phyloP scores from a whole-genome alignment of 331 rosid species.

The Acacia concinna region DNA sequence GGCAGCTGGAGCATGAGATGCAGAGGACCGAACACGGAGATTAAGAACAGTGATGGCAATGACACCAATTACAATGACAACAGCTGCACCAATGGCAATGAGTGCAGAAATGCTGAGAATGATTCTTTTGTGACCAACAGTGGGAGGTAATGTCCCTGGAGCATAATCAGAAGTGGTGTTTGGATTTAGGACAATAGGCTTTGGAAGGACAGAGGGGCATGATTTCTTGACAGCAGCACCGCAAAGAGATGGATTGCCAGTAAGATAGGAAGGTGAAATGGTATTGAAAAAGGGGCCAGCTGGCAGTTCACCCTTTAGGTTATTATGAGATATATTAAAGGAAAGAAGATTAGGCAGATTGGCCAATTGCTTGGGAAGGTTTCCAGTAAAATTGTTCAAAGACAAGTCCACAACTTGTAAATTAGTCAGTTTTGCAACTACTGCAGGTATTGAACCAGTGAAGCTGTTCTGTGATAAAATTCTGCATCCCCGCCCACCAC shows the following conservation, averaged over 20 bases:
- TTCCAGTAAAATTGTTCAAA: constrained; percentile 70
- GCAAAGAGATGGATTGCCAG: constrained; percentile 88
- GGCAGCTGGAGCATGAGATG: constrained; percentile 56
- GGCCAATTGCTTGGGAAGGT: constrained; percentile 82
- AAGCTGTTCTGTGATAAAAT: constrained; percentile 65
- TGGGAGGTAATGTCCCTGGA: constrained; percentile 52
- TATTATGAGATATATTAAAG: constrained; percentile 93
- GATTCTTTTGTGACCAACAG: constrained; percentile 68
- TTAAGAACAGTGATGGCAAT: constrained; percentile 91
- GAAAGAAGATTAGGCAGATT: constrained; percentile 76
- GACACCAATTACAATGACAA: constrained; percentile 88
- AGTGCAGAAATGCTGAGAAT: constrained; percentile 98
- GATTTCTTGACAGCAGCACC: constrained; percentile 84
- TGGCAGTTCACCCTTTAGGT: constrained; percentile 89
- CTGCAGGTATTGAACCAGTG: constrained; percentile 70
- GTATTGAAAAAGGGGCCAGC: constrained; percentile 93
- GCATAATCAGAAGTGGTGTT: constrained; percentile 69
- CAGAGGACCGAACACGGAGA: constrained; percentile 72
- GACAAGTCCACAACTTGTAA: constrained; percentile 82
- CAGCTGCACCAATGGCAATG: constrained; percentile 98
- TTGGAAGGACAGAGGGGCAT: constrained; percentile 88
- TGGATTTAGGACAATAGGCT: constrained; percentile 96
- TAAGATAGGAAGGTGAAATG: constrained; percentile 68
- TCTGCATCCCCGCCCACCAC: constrained; percentile 44
- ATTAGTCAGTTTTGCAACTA: constrained; percentile 64